Percentiles rank a stretch among this genome's conserved stretches.
Conservation (phyloP, 2,329 filamentous ascomycete genomes). For the Alternaria alternata region DNA sequence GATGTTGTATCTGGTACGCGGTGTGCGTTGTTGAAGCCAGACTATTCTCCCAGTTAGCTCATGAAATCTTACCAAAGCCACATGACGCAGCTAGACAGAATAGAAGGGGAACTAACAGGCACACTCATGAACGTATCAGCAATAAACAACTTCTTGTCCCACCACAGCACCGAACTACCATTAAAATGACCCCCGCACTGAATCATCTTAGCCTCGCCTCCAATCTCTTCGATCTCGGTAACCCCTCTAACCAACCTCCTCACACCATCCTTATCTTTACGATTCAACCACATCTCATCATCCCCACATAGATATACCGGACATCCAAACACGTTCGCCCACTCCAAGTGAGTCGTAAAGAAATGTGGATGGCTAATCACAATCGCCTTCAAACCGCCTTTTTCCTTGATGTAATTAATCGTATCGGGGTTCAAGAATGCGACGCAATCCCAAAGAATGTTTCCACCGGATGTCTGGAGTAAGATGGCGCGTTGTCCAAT, state of each 20-base stretch:
- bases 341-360: constrained; percentile 78
- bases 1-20: constrained; percentile 56
- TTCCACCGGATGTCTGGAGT: constrained; percentile 70
- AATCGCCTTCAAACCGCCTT: constrained; percentile 75
- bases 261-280: constrained; percentile 54
- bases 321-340: constrained; percentile 73
- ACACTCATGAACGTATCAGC: constrained; percentile 81
- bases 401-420: constrained; percentile 62
- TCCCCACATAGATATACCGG: constrained; percentile 73
- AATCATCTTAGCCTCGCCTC: constrained; percentile 61
- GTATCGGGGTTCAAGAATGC: constrained; percentile 73
- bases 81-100: neutral
- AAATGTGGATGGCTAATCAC: constrained; percentile 83
- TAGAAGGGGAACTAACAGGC: constrained; percentile 55
- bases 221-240: constrained; percentile 55
- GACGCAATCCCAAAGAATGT: constrained; percentile 82
- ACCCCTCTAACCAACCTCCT: constrained; percentile 56
- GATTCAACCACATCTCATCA: constrained; percentile 71
- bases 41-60: constrained; percentile 22
- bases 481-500: constrained; percentile 81
- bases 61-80: neutral
- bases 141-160: constrained; percentile 66
- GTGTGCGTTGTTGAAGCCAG: constrained; percentile 48
- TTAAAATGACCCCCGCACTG: constrained; percentile 84
- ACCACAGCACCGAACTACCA: constrained; percentile 73